Percentiles rank a stretch among this genome's conserved stretches.
Conservation (phyloP, 352 stramenopile genomes). For the Halophytophthora batemanensis region DNA sequence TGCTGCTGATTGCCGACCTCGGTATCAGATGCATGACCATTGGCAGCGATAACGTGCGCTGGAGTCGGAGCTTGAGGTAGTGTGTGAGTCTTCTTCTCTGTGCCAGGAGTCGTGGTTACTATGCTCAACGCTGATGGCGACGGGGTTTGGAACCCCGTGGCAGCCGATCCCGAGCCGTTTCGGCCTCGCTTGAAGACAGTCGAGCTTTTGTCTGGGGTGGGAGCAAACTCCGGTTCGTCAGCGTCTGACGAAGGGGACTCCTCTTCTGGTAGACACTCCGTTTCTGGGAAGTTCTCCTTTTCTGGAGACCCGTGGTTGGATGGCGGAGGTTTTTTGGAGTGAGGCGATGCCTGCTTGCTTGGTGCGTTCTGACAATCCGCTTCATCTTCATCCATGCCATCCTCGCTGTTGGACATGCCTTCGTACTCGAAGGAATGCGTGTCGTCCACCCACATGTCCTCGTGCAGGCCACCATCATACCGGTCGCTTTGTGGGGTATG, state of each 20-base stretch:
- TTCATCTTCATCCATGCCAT: constrained; percentile 6
- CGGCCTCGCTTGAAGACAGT: not conserved
- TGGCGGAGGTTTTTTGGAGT: no score
- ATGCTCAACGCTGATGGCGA: constrained; percentile 9
- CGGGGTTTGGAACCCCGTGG: constrained; percentile 7
- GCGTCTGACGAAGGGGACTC: constrained; percentile 1
- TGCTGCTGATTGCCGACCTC: no score
- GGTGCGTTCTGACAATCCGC: not conserved
- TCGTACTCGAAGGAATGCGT: constrained; percentile 33
- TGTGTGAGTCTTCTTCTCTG: constrained; percentile 8
- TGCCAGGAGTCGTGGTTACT: constrained; percentile 11
- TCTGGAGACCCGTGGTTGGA: no score
- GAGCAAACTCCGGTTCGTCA: constrained; percentile 2
- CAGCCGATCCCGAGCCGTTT: not conserved
- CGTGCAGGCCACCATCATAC: no score
- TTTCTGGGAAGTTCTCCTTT: no score
- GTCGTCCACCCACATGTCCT: constrained; percentile 12
- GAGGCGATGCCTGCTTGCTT: constrained; percentile 3
- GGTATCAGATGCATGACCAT: not conserved
- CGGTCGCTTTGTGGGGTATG: no score
- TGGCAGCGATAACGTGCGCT: not conserved
- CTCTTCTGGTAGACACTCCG: not conserved
- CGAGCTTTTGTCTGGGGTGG: constrained; percentile 11
- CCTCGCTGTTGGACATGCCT: constrained; percentile 6
- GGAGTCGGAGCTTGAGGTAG: not conserved